These are phyloP conservation scores for Casaregolazyma suthepensis DNA, from an alignment of 1,139 yeast genomes.

Conservation along the genomic window DNA sequence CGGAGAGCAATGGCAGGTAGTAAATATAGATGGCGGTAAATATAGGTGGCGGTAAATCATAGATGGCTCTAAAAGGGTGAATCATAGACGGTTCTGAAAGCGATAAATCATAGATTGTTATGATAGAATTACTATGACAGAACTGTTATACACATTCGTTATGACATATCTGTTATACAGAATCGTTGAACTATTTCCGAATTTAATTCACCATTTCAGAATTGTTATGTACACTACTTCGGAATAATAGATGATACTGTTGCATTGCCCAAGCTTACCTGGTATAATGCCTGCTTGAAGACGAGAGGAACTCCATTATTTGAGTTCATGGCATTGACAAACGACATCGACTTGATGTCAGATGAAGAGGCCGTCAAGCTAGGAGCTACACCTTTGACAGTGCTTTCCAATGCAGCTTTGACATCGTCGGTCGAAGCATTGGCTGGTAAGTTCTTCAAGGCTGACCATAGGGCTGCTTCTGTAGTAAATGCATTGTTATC, in stretches of 20 bases:
- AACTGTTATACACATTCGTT: no score
- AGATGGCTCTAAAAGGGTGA: no score
- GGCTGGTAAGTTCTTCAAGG: slow-evolving; percentile 1
- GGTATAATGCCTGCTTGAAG: slow-evolving; percentile 5
- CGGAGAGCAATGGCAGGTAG: neutral
- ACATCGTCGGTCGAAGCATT: slow-evolving; percentile 1
- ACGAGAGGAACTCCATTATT: slow-evolving; percentile 8
- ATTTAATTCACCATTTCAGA: neutral
- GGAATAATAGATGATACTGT: slow-evolving; percentile 8
- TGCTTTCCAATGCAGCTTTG: slow-evolving; percentile 1
- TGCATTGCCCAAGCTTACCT: slow-evolving; percentile 10
- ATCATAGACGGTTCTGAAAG: no score
- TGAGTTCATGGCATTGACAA: slow-evolving; percentile 9
- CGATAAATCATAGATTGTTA: no score
- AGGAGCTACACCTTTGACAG: slow-evolving; percentile 5
- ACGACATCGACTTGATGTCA: slow-evolving; percentile 2
- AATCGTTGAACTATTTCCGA: no score
- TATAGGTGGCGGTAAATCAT: no score
- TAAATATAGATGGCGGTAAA: no score
- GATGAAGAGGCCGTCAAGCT: neutral
- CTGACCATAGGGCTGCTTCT: slow-evolving; percentile 9
- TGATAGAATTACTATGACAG: no score
- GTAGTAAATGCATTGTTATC: slow-evolving; percentile 4
- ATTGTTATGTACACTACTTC: slow-evolving; percentile 1
- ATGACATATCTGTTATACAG: no score